phyloP scores from a whole-genome alignment of 345 rosid genomes.

The Moricandia arvensis region DNA sequence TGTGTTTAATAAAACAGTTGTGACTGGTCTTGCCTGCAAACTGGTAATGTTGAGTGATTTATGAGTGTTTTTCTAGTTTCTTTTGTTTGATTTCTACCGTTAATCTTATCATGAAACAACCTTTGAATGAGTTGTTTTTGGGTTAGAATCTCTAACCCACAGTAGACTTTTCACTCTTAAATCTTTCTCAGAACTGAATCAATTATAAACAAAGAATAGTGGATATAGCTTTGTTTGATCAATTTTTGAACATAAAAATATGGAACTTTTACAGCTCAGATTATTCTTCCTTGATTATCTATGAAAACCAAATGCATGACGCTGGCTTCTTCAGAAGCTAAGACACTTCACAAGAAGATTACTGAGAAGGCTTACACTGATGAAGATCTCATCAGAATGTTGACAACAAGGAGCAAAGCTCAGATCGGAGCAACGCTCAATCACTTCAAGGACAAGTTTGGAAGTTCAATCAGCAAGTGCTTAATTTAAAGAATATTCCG shows the following conservation, averaged over 20 bases:
- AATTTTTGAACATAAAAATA: too few species aligned
- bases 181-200: background rate
- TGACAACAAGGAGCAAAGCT: conserved; percentile 81
- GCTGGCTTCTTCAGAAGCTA: conserved; percentile 77
- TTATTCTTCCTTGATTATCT: background rate
- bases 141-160: background rate
- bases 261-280: background rate
- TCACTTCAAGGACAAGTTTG: conserved; percentile 67
- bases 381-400: conserved; percentile 80
- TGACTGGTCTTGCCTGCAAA: conserved; percentile 5
- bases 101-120: background rate
- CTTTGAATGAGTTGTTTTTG: background rate
- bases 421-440: conserved; percentile 75
- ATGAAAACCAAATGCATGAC: conserved; percentile 17
- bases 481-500: conserved; percentile 68
- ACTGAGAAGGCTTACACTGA: conserved; percentile 63
- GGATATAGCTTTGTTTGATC: too few species aligned
- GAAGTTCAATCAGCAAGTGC: conserved; percentile 71
- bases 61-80: background rate
- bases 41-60: conserved; percentile 15
- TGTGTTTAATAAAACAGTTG: conserved; percentile 9
- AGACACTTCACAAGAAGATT: conserved; percentile 75
- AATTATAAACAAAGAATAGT: too few species aligned
- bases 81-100: background rate
- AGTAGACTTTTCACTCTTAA: background rate